Evolutionary conservation across 2,329 filamentous ascomycete species (phyloP).

Genomic region (Grosmannia clavigera): DNA sequence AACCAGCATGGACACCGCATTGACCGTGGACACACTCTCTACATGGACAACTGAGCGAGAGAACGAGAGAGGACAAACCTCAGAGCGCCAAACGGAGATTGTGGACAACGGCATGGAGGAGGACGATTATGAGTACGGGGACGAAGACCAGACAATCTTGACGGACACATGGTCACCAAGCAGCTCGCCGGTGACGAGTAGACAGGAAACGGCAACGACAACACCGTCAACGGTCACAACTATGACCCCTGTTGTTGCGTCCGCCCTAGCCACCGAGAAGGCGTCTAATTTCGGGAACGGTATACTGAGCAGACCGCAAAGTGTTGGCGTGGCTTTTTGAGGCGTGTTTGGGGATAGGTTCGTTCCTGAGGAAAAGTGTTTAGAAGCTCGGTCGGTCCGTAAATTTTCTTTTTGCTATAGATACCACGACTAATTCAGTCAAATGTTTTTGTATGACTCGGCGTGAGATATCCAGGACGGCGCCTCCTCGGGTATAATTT

Average conservation of each 20-base stretch:
- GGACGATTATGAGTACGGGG: constrained; percentile 17
- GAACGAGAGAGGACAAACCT: constrained; percentile 17
- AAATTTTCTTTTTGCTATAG: not conserved
- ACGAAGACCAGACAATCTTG: constrained; percentile 15
- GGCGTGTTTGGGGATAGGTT: not conserved
- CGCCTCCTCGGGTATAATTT: too few relatives aligned
- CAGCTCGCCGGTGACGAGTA: constrained; percentile 27
- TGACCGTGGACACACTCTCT: constrained; percentile 26
- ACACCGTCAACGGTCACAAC: not conserved
- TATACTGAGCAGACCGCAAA: constrained; percentile 20
- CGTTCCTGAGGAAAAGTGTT: not conserved
- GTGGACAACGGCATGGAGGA: constrained; percentile 22
- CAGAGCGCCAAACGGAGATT: constrained; percentile 15
- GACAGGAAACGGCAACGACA: constrained; percentile 24
- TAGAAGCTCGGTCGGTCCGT: not conserved
- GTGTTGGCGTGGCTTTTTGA: constrained; percentile 36
- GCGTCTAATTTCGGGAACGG: not conserved
- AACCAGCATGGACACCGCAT: constrained; percentile 32
- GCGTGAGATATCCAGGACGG: not conserved
- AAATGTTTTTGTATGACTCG: not conserved
- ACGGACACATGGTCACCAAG: constrained; percentile 32
- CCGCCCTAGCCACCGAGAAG: not conserved
- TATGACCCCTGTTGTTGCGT: constrained; percentile 1
- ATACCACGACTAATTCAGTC: not conserved
- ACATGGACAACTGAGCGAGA: constrained; percentile 35